Conservation (phyloP, 441 rosid genomes). For the Populus hybrid region DNA sequence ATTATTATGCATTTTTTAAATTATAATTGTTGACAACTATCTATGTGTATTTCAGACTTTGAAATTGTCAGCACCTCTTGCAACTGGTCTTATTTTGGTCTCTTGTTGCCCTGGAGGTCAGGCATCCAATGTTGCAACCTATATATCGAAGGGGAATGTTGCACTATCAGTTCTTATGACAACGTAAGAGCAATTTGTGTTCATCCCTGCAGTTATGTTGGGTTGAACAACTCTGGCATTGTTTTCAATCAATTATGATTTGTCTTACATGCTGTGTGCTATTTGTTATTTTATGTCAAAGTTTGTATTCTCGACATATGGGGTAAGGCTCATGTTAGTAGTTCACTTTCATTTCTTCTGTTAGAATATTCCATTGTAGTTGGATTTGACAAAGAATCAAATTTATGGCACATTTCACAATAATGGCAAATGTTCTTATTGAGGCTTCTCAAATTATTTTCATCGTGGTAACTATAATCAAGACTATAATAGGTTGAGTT, state of each 20-base stretch:
- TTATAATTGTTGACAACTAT: constrained; percentile 17
- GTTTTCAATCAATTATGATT: not conserved
- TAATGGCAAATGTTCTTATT: not conserved
- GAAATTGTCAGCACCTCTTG: constrained; percentile 93
- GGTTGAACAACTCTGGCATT: constrained; percentile 8
- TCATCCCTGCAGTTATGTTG: constrained; percentile 1
- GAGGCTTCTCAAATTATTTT: not conserved
- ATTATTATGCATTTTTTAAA: constrained; percentile 3
- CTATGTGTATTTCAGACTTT: constrained; percentile 48
- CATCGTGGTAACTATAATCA: too few relatives aligned
- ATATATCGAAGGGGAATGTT: constrained; percentile 91
- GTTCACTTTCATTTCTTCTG: not conserved
- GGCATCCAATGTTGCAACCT: constrained; percentile 94
- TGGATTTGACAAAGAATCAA: not conserved
- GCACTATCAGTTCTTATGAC: constrained; percentile 98
- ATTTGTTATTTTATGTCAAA: not conserved
- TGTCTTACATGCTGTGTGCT: not conserved
- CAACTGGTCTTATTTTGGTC: constrained; percentile 92
- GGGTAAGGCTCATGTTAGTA: not conserved
- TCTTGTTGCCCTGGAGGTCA: constrained; percentile 99
- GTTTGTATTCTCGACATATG: not conserved
- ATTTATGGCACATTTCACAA: not conserved
- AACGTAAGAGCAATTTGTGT: constrained; percentile 49
- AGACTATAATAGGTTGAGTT: not conserved
- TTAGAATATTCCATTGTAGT: too few relatives aligned